Base-by-base conservation (phyloP, 108 stramenopile genomes). In the Cyclotella baltica region DNA sequence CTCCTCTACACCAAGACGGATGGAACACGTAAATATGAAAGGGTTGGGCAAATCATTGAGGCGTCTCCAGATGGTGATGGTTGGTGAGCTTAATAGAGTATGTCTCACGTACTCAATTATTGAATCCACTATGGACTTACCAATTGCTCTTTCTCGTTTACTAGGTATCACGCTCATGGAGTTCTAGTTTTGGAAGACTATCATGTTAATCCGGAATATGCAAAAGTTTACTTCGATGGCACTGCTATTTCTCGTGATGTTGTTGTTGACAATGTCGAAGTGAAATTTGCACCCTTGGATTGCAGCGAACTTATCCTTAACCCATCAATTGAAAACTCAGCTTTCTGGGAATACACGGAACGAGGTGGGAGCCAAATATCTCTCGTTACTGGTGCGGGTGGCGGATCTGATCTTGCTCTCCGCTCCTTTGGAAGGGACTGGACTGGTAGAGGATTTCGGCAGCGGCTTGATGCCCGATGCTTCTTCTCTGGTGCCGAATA, bases 381-480 rank as follows among this genome's bases (percentile, higher is more conserved):
- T 29, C 67, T 83, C 30, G 47, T 47, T 25, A 37, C 73, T 74
- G 79, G 67, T 13, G 51, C 73, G 15, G 33, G 11, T 18, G 78
- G 74, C 22, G 62, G 16, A 2, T 46, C 38, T 35, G 83, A 79
- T 35, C 56, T 72, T 34, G 78, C 78, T 38, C 51, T 83, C 25
- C 83, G 83, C 25, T 66, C 73, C 10, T 79, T 75, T 35, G 30
- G 57, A 19, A 67, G 83, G 43, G 25, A 73, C 23, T 29, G 13
- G 48, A 13, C 52, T 28, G 61, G 68, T 72, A 50, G 51, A n/a
- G 81, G 81, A 31, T 16, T 84, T 18, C 16, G 36, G 9, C 83
- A 84, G 46, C 61, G 63, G 20, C 46, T 84, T n/a, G 83, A 84
- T 31, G 47, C 47, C 4, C 67, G 83, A 40, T 84, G 83, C 62